Evolutionary conservation across 140 eudicot species (phyloP).

Genomic region (Anethum foeniculum): DNA sequence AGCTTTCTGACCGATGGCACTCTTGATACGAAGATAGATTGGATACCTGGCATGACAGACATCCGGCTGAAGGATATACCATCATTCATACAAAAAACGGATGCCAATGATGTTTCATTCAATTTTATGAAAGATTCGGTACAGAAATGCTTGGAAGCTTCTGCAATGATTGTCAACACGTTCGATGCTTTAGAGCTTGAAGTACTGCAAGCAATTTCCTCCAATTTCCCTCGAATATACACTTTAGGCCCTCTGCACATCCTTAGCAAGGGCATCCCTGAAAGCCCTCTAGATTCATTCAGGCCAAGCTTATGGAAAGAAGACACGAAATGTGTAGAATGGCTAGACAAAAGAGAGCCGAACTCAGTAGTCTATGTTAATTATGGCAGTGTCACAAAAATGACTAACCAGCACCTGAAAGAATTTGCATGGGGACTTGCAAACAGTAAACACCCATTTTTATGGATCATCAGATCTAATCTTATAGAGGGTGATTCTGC

Average conservation of each 20-base stretch:
- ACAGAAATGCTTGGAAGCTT: slow-evolving; percentile 7
- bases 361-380: slow-evolving; percentile 58
- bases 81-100: slow-evolving; percentile 18
- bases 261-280: slow-evolving; percentile 8
- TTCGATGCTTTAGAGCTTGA: slow-evolving; percentile 19
- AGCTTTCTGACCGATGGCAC: slow-evolving; percentile 27
- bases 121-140: slow-evolving; percentile 13
- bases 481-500: slow-evolving; percentile 41
- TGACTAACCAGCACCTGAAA: slow-evolving; percentile 43
- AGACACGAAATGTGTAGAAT: slow-evolving; percentile 34
- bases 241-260: slow-evolving; percentile 27
- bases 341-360: slow-evolving; percentile 41
- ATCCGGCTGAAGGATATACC: slow-evolving; percentile 21
- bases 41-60: slow-evolving; percentile 35
- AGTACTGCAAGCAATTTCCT: slow-evolving; percentile 12
- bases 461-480: slow-evolving; percentile 55
- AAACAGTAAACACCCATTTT: slow-evolving; percentile 39
- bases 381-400: slow-evolving; percentile 57
- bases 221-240: slow-evolving; percentile 18
- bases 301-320: slow-evolving; percentile 56
- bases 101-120: slow-evolving; percentile 17
- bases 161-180: slow-evolving; percentile 17
- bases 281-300: slow-evolving; percentile 24
- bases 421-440: slow-evolving; percentile 81
- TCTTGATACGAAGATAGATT: slow-evolving; percentile 26